Base-by-base conservation (phyloP, 2,329 filamentous ascomycete genomes). In the Aspergillus texensis region DNA sequence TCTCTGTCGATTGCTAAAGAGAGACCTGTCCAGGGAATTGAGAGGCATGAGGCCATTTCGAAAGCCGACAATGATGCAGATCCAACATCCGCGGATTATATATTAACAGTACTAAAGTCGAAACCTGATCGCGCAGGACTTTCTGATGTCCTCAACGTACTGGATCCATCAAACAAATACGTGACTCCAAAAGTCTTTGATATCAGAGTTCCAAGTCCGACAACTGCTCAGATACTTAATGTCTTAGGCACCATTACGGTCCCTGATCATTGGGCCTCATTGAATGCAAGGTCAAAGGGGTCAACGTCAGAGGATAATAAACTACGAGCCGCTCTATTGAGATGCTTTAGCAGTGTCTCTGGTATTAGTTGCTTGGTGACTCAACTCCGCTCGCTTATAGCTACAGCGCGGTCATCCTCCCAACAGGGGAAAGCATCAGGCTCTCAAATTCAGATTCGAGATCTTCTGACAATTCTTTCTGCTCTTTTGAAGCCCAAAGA, bases 341-440 rank as follows among this genome's bases (percentile, higher is more conserved):
- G 79, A 63, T 92, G 89, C 71, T 79, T 99, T 6, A 84, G 84
- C 62, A 97, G 89, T 72, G 82, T 95, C 19, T 84, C 89, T 2
- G 94, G 93, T 0, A 77, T 97, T 36, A 94, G 93, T 65, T 90
- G 91, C n/a, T 74, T 94, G 32, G 75, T 93, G 11, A 84, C 88
- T n/a, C 87, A 90, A 59, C 79, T 96, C 34, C 88, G 86, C 63
- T 82, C 85, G 24, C 79, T 92, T 21, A 83, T 89, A 56, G 65
- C 72, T 60, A 63, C 67, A 12, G 65, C 66, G 41, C 68, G 68
- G 21, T 68, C 68, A 46, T 67, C 69, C 36, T 64, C 70, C 48
- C 68, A 74, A 34, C 63, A 73, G 59, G 69, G 71, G 19, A 71
- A 78, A 57, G 77, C 75, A 61, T 78, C 79, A 54, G 72, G 70